Conservation (phyloP, 2,329 filamentous ascomycete genomes). For the Ploettnerulaceae sp. region DNA sequence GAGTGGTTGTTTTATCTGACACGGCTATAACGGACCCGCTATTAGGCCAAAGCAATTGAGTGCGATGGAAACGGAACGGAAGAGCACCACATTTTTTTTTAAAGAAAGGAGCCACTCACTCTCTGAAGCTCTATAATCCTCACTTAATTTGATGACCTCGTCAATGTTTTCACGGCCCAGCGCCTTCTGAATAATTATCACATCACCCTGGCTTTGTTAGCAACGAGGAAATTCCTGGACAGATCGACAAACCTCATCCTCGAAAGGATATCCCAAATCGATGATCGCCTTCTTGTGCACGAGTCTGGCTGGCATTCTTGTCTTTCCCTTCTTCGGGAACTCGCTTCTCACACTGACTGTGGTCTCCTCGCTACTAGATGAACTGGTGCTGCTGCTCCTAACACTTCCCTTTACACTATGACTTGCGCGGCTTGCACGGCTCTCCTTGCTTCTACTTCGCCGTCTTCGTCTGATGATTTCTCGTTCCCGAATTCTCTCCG, state of each 20-base stretch:
- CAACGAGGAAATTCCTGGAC: background rate
- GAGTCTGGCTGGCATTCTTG: conserved; percentile 74
- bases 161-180: conserved; percentile 89
- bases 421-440: conserved; percentile 27
- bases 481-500: conserved; percentile 56
- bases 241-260: conserved; percentile 65
- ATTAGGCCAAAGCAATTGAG: conserved; percentile 15
- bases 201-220: conserved; percentile 59
- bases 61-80: background rate
- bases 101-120: conserved; percentile 37
- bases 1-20: conserved; percentile 16
- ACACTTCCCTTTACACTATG: conserved; percentile 26
- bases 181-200: conserved; percentile 76
- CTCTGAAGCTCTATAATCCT: conserved; percentile 58
- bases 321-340: conserved; percentile 82
- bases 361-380: conserved; percentile 43
- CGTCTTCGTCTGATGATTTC: conserved; percentile 50
- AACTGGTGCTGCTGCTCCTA: conserved; percentile 39
- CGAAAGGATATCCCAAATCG: conserved; percentile 79
- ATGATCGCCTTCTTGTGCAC: conserved; percentile 77
- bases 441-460: conserved; percentile 24
- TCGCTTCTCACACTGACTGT: conserved; percentile 48
- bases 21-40: conserved; percentile 8
- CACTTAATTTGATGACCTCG: conserved; percentile 77
- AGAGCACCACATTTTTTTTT: background rate